phyloP scores from a whole-genome alignment of 2,329 filamentous ascomycete species.

The Aspergillus pseudotamarii region DNA sequence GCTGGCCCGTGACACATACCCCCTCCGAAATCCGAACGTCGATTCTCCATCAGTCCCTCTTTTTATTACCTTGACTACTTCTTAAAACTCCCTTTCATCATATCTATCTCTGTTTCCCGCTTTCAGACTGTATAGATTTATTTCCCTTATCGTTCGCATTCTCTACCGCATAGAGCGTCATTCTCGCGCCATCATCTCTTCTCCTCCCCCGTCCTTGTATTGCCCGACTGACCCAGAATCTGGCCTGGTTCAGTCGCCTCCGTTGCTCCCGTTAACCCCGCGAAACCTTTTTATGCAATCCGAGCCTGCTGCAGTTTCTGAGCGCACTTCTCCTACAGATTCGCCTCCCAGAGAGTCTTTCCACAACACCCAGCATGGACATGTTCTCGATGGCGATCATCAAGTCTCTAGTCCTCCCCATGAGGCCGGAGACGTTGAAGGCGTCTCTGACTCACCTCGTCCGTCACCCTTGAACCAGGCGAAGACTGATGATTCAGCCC shows the following conservation, averaged over 20 bases:
- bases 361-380: slow-evolving; percentile 62
- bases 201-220: slow-evolving; percentile 3
- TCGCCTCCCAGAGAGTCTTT: slow-evolving; percentile 37
- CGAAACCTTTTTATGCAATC: slow-evolving; percentile 66
- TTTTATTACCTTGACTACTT: neutral
- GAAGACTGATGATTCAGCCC: neutral
- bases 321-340: slow-evolving; percentile 47
- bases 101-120: neutral
- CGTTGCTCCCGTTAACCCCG: slow-evolving; percentile 30
- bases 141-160: slow-evolving; percentile 1
- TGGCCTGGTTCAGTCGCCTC: slow-evolving; percentile 59
- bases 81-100: neutral
- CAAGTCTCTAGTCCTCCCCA: slow-evolving; percentile 47
- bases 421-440: slow-evolving; percentile 39
- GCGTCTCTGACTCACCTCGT: slow-evolving; percentile 26
- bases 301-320: slow-evolving; percentile 56
- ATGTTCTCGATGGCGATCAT: slow-evolving; percentile 47
- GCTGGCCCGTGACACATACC: slow-evolving; percentile 4
- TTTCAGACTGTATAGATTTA: neutral
- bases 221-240: slow-evolving; percentile 54
- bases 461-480: slow-evolving; percentile 30
- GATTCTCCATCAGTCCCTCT: neutral
- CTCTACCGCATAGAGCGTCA: neutral
- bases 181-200: slow-evolving; percentile 13
- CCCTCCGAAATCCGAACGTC: neutral